phyloP scores from a whole-genome alignment of 2,329 filamentous ascomycete species.

The Verticillium klebahnii region DNA sequence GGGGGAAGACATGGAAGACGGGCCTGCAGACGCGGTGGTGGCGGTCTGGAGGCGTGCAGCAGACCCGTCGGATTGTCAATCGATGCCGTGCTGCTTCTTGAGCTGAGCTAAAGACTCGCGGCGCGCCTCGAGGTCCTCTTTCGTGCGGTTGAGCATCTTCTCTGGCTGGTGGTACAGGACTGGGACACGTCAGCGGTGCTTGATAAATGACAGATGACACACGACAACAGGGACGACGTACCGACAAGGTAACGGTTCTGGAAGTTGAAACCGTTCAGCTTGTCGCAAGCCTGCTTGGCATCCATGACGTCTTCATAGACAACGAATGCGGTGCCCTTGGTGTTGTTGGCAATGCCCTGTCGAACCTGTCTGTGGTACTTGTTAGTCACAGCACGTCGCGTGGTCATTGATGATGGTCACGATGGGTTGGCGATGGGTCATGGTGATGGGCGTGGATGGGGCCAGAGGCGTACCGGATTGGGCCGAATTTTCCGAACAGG shows the following conservation, averaged over 20 bases:
- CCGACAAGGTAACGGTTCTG: constrained; percentile 98
- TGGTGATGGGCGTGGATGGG: constrained; percentile 9
- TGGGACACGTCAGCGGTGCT: constrained; percentile 19
- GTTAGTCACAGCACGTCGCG: not conserved
- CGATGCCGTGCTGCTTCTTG: constrained; percentile 96
- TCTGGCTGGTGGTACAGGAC: constrained; percentile 63
- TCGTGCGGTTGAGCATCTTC: constrained; percentile 67
- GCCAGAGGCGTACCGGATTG: constrained; percentile 71
- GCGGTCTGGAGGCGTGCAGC: constrained; percentile 39
- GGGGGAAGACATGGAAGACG: constrained; percentile 48
- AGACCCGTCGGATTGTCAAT: constrained; percentile 82
- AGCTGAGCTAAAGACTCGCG: constrained; percentile 97
- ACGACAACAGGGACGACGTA: constrained; percentile 42
- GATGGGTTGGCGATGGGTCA: constrained; percentile 4
- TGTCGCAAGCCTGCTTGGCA: constrained; percentile 98
- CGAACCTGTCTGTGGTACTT: constrained; percentile 75
- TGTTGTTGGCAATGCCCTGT: constrained; percentile 94
- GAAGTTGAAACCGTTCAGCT: constrained; percentile 99
- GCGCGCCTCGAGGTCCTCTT: constrained; percentile 89
- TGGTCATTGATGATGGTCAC: constrained; percentile 8
- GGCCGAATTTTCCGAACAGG: constrained; percentile 95
- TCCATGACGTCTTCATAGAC: constrained; percentile 99
- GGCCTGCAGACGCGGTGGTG: constrained; percentile 48
- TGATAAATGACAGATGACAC: too few relatives aligned
- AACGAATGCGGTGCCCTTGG: constrained; percentile 97